Evolutionary conservation across 2,329 filamentous ascomycete species (phyloP).

Genomic region (Xylaria sp.): DNA sequence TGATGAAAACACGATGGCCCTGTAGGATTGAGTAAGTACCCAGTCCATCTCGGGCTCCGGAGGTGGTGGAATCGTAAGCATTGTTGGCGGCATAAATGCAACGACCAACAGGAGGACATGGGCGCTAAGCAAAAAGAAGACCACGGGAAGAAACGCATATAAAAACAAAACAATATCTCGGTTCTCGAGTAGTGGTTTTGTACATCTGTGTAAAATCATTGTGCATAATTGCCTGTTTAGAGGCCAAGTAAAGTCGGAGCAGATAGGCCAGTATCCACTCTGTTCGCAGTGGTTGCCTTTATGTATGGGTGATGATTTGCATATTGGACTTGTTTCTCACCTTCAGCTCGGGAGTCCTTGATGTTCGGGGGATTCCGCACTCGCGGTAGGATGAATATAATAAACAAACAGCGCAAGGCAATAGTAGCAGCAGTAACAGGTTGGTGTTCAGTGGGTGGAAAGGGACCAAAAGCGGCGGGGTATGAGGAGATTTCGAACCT

Average conservation of each 20-base stretch:
- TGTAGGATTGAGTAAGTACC: constrained; percentile 47
- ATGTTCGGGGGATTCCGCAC: constrained; percentile 7
- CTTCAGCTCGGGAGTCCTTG: constrained; percentile 1
- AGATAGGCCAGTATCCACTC: not conserved
- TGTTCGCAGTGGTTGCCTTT: not conserved
- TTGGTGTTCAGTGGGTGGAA: not conserved
- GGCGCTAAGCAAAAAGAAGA: not conserved
- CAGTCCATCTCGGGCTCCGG: constrained; percentile 36
- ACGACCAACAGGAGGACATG: constrained; percentile 1
- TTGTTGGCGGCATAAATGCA: constrained; percentile 5
- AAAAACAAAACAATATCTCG: not conserved
- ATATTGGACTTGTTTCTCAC: not conserved
- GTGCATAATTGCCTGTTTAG: not conserved
- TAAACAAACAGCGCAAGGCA: constrained; percentile 8
- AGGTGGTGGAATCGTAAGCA: not conserved
- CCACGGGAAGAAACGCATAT: not conserved
- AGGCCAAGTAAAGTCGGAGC: not conserved
- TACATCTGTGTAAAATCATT: not conserved
- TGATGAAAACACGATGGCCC: constrained; percentile 95
- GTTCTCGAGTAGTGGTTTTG: not conserved
- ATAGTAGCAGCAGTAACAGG: constrained; percentile 19
- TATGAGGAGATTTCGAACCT: constrained; percentile 58
- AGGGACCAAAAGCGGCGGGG: constrained; percentile 21
- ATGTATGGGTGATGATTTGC: not conserved
- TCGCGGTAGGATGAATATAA: constrained; percentile 24